Base-by-base conservation (phyloP, 2,329 filamentous ascomycete species). In the Fusarium burgessii region DNA sequence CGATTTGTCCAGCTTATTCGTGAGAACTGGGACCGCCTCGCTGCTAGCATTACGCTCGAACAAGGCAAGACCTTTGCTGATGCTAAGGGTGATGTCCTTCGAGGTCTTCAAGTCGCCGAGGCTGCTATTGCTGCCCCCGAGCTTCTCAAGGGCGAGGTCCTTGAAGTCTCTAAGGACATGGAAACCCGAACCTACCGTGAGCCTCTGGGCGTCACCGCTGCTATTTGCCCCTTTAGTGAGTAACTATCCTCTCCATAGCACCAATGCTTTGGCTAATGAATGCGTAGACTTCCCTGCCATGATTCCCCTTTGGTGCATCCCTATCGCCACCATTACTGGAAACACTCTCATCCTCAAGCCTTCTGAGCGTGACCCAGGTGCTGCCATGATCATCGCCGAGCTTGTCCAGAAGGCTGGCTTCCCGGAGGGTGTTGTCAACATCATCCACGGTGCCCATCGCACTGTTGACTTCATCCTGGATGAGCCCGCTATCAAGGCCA, bases 261-360 rank as follows among this genome's bases (percentile, higher is more conserved):
- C n/a, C 18, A 13, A 29, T 20, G 3, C 23, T 25, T 14, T 38
- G 14, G 51, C 68, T 75, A 61, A 76, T 49, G n/a, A 9, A 6
- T 32, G n/a, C 20, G 5, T 66, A 93, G 91, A 96, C 85, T 96
- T 96, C 83, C 93, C 93, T 45, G 93, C 93, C 75, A 97, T 97
- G 93, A 96, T 97, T 80, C 93, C 93, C 6, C 87, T 97, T n/a
- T 97, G 93, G 93, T 94, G 89, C 67, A 94, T 97, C 68, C 93
- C 93, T 41, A 92, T 96, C 75, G 93, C 93, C 49, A 93, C 93
- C 45, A 89, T 95, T 32, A 94, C 92, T 20, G 93, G 93, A 56
- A 97, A 97, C 85, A 95, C 92, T 17, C 85, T 94, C 63, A 89
- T 97, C 74, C 85, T 97, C 75, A 97, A 97, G 87, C 93, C 93